phyloP scores from a whole-genome alignment of 2,329 filamentous ascomycete species.

The Colletotrichum orbiculare region DNA sequence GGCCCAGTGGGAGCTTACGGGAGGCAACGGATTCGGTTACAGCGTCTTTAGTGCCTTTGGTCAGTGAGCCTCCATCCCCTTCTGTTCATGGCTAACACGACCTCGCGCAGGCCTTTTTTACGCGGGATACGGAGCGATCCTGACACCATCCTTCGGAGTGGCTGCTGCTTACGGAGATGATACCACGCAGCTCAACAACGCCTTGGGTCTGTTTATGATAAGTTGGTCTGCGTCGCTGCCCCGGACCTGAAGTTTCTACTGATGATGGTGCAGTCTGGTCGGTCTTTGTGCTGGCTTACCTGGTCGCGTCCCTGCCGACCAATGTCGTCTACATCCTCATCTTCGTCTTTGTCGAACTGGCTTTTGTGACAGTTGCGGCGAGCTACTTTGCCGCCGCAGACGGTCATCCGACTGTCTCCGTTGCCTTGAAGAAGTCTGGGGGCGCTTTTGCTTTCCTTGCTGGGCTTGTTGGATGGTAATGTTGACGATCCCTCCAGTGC shows the following conservation, averaged over 20 bases:
- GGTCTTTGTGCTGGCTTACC: constrained; percentile 41
- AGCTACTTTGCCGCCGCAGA: constrained; percentile 43
- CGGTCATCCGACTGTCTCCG: constrained; percentile 33
- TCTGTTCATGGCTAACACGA: not conserved
- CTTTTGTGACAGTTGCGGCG: constrained; percentile 39
- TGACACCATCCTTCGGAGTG: constrained; percentile 42
- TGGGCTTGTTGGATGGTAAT: constrained; percentile 42
- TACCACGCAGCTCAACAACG: constrained; percentile 40
- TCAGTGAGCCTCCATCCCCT: constrained; percentile 32
- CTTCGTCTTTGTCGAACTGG: constrained; percentile 40
- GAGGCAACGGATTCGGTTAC: constrained; percentile 64
- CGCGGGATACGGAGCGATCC: constrained; percentile 41
- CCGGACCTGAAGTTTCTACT: not conserved
- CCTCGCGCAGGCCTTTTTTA: constrained; percentile 40
- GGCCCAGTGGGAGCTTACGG: constrained; percentile 65
- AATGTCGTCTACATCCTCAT: constrained; percentile 42
- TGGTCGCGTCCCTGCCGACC: constrained; percentile 41
- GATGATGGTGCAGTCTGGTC: constrained; percentile 39
- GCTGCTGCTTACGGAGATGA: constrained; percentile 42
- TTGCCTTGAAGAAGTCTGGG: constrained; percentile 39
- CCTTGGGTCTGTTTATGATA: constrained; percentile 42
- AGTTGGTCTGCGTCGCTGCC: constrained; percentile 20
- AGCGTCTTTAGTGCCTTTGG: constrained; percentile 66
- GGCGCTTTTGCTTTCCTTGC: constrained; percentile 42
- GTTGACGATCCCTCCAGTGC: not conserved